These are phyloP conservation scores for Magnaporthiopsis poae DNA, from an alignment of 2,329 filamentous ascomycete genomes.

Conservation along the genomic window DNA sequence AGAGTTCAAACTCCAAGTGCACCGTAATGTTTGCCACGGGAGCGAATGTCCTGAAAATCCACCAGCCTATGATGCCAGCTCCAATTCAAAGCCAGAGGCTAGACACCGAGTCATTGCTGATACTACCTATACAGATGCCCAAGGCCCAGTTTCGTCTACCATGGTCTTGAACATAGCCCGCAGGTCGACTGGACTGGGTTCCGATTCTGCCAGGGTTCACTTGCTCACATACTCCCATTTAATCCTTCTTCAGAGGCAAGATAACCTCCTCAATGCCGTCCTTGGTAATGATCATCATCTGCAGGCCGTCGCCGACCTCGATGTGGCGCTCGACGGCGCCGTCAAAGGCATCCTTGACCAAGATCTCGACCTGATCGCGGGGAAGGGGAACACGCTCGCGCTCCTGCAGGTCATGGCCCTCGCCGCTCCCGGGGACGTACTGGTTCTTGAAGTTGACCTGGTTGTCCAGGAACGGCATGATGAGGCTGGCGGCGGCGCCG, in stretches of 20 bases:
- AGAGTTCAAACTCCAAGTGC: too few relatives aligned
- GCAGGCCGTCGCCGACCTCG: conserved; percentile 90
- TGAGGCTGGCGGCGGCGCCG: conserved; percentile 82
- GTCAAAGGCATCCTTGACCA: conserved; percentile 96
- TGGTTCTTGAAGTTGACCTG: conserved; percentile 99
- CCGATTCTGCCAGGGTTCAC: neutral
- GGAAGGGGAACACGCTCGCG: conserved; percentile 61
- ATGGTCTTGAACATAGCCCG: neutral
- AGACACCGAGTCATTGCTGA: neutral
- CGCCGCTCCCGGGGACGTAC: conserved; percentile 77
- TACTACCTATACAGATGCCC: neutral
- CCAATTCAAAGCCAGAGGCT: neutral
- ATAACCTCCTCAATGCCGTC: conserved; percentile 81
- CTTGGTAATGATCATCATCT: conserved; percentile 87
- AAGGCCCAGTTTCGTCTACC: neutral
- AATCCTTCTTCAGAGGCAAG: conserved; percentile 82
- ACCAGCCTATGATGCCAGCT: neutral
- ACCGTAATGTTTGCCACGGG: neutral
- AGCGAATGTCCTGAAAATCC: neutral
- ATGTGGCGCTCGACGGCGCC: conserved; percentile 98
- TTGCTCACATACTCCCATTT: conserved; percentile 21
- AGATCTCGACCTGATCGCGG: conserved; percentile 63
- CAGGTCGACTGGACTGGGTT: neutral
- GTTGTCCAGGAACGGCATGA: conserved; percentile 98
- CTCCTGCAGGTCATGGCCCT: conserved; percentile 69